phyloP scores from a whole-genome alignment of 345 rosid genomes.

The Arabidopsis suecica region DNA sequence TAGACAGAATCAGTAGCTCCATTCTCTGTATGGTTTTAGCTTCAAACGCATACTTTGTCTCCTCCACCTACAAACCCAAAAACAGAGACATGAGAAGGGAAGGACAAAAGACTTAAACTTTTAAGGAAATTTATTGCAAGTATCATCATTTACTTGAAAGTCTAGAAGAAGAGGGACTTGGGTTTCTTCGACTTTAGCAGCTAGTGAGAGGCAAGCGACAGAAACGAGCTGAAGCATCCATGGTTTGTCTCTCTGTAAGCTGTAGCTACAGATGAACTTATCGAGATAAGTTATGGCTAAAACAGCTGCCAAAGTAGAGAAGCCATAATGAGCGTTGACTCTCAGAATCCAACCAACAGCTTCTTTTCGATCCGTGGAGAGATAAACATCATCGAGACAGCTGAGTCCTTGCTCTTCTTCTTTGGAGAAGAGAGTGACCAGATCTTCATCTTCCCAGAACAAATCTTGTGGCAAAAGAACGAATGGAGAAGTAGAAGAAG shows the following conservation, averaged over 20 bases:
- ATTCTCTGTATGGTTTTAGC: slow-evolving; percentile 90
- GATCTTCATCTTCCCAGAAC: slow-evolving; percentile 83
- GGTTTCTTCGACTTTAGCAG: slow-evolving; percentile 95
- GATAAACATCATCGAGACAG: slow-evolving; percentile 42
- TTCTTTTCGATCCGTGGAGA: slow-evolving; percentile 56
- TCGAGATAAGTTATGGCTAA: slow-evolving; percentile 86
- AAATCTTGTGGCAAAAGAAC: slow-evolving; percentile 65
- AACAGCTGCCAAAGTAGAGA: slow-evolving; percentile 70
- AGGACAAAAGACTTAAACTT: not conserved
- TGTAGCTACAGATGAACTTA: slow-evolving; percentile 64
- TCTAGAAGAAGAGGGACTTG: slow-evolving; percentile 82
- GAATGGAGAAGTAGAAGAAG: slow-evolving; percentile 43
- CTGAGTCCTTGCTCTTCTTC: slow-evolving; percentile 53
- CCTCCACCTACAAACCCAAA: slow-evolving; percentile 62
- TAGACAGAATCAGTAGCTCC: slow-evolving; percentile 90
- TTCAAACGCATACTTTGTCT: slow-evolving; percentile 70
- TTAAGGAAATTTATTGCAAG: not conserved
- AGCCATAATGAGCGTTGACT: slow-evolving; percentile 68
- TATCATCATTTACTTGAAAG: slow-evolving; percentile 63
- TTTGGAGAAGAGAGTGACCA: slow-evolving; percentile 63
- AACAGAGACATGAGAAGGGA: slow-evolving; percentile 27
- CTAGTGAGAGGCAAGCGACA: slow-evolving; percentile 85
- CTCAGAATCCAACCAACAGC: slow-evolving; percentile 84
- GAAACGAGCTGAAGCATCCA: slow-evolving; percentile 94
- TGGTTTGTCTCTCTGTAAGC: slow-evolving; percentile 66